Evolutionary conservation across 768 basidiomycete genomes (phyloP).

Genomic region (Mycena metata): DNA sequence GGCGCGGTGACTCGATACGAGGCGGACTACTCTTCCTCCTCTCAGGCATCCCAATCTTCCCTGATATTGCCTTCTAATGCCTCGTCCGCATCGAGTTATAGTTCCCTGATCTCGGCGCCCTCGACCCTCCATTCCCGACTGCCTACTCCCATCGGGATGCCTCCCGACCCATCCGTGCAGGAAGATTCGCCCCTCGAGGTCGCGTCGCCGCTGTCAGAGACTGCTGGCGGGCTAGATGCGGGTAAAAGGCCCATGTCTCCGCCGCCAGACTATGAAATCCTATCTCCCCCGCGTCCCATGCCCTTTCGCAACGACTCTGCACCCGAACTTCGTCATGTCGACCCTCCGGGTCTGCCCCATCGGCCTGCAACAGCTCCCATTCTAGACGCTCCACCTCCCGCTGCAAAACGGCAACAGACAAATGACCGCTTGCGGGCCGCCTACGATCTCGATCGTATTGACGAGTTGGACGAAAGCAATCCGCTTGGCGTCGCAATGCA

Average conservation of each 20-base stretch:
- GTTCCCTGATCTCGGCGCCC: conserved; percentile 3
- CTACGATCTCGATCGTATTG: conserved; percentile 73
- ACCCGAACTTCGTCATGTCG: conserved; percentile 31
- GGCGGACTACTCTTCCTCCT: conserved; percentile 2
- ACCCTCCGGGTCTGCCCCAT: conserved; percentile 28
- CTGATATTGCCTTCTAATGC: conserved; percentile 19
- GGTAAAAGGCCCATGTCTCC: conserved; percentile 26
- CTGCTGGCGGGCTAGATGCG: neutral
- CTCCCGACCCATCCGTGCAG: neutral
- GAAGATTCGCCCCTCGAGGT: conserved; percentile 1
- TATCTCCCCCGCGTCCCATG: conserved; percentile 21
- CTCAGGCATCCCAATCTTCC: conserved; percentile 21
- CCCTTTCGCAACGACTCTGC: conserved; percentile 30
- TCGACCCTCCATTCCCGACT: conserved; percentile 9
- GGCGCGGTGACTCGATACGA: neutral
- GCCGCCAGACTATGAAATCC: conserved; percentile 34
- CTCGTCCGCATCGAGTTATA: conserved; percentile 13
- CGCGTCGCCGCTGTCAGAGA: conserved; percentile 16
- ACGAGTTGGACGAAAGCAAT: conserved; percentile 83
- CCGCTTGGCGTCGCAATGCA: conserved; percentile 75
- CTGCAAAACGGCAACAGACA: conserved; percentile 3
- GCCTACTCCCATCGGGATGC: conserved; percentile 8
- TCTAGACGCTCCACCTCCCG: neutral
- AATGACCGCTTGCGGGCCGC: conserved; percentile 20
- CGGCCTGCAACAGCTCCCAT: conserved; percentile 32